Percentiles rank a stretch among this genome's conserved stretches.
phyloP scores from a whole-genome alignment of 305 asterid genomes.

The Euphrasia arctica region DNA sequence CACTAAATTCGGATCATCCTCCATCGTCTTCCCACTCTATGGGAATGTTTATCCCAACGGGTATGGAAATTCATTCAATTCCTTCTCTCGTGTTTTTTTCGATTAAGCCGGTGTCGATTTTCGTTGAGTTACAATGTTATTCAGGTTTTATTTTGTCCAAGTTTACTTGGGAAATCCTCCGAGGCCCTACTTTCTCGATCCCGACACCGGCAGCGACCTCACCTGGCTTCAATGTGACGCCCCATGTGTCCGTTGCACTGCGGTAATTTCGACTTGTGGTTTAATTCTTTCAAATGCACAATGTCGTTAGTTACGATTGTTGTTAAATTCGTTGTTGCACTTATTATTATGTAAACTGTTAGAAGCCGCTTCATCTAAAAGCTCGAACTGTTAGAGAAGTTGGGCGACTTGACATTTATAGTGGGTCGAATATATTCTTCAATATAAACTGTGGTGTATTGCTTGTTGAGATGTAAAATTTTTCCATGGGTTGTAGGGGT shows the following conservation, averaged over 20 bases:
- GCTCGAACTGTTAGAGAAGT: too few relatives aligned
- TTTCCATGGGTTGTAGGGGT: conserved; percentile 48
- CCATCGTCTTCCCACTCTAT: conserved; percentile 61
- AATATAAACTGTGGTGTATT: background rate
- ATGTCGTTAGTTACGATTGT: background rate
- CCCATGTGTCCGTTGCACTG: conserved; percentile 88
- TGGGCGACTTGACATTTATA: too few relatives aligned
- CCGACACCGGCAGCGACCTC: conserved; percentile 97
- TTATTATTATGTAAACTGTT: too few relatives aligned
- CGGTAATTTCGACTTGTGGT: conserved; percentile 32
- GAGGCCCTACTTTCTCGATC: conserved; percentile 90
- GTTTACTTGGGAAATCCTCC: conserved; percentile 80
- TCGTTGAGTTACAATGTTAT: background rate
- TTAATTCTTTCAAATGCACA: background rate
- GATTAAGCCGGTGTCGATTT: background rate
- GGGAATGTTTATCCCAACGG: conserved; percentile 94
- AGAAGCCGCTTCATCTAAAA: too few relatives aligned
- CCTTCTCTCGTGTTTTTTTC: background rate
- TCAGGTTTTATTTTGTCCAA: conserved; percentile 85
- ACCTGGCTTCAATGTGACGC: conserved; percentile 99
- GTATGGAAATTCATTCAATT: conserved; percentile 38
- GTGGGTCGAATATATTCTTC: too few relatives aligned
- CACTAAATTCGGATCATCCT: conserved; percentile 41
- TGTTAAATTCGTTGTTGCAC: background rate
- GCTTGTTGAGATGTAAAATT: background rate